Conservation (phyloP, 2,329 filamentous ascomycete genomes). For the Leptosphaerulina australis region DNA sequence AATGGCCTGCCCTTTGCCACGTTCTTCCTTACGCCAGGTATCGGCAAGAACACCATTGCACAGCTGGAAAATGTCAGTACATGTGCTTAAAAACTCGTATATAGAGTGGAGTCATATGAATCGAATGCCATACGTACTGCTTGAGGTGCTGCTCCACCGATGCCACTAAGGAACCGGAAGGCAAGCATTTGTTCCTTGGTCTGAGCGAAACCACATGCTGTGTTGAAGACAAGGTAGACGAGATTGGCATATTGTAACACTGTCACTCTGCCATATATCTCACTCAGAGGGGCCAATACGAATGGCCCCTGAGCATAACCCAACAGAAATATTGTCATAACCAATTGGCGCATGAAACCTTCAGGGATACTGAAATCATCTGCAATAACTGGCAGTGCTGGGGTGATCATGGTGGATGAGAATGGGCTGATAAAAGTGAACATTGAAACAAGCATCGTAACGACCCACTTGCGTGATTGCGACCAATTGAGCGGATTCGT, state of each 20-base stretch:
- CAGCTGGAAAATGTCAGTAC: constrained; percentile 27
- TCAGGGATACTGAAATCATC: constrained; percentile 42
- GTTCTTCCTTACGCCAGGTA: constrained; percentile 64
- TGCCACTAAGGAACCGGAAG: constrained; percentile 44
- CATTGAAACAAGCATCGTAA: constrained; percentile 52
- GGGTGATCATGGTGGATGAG: constrained; percentile 49
- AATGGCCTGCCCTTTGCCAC: constrained; percentile 65
- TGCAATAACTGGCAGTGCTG: constrained; percentile 38
- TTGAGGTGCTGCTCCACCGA: constrained; percentile 44
- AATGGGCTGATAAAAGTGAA: constrained; percentile 50
- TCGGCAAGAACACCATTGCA: constrained; percentile 54
- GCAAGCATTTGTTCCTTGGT: constrained; percentile 40
- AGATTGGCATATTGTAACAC: constrained; percentile 45
- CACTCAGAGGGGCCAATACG: constrained; percentile 44
- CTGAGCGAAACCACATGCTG: constrained; percentile 43
- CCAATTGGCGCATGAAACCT: constrained; percentile 38
- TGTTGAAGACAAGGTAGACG: constrained; percentile 44
- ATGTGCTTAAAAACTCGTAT: background rate
- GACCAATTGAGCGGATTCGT: constrained; percentile 57
- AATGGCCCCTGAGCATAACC: constrained; percentile 48
- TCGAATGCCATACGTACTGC: constrained; percentile 32
- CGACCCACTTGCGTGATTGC: constrained; percentile 52
- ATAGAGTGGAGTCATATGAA: background rate
- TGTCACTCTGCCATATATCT: constrained; percentile 44
- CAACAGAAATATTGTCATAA: constrained; percentile 48